phyloP scores from a whole-genome alignment of 805 yeast species.

The Candida maris region DNA sequence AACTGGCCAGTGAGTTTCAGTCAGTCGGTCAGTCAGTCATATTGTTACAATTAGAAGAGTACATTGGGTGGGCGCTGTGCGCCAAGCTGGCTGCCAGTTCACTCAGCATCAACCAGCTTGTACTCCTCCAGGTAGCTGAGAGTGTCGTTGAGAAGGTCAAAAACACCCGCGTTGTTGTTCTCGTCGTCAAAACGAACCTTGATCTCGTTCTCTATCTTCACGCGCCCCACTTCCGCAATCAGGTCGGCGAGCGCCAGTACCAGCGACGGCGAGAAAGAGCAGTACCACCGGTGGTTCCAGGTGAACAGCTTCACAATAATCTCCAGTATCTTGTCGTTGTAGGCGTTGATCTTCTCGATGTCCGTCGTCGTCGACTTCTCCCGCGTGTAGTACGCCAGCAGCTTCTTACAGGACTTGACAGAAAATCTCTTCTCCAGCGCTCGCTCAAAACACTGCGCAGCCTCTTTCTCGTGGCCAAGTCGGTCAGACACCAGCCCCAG shows the following conservation, averaged over 20 bases:
- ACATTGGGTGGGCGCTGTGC: too few species aligned
- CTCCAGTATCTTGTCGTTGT: slow-evolving; percentile 61
- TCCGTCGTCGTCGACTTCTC: slow-evolving; percentile 38
- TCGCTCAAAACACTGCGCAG: slow-evolving; percentile 74
- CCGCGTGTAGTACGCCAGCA: slow-evolving; percentile 60
- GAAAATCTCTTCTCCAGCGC: slow-evolving; percentile 76
- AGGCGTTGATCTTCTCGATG: slow-evolving; percentile 33
- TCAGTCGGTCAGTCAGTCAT: too few species aligned
- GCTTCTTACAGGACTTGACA: slow-evolving; percentile 69
- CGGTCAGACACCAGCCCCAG: slow-evolving; percentile 84
- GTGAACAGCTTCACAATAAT: slow-evolving; percentile 74
- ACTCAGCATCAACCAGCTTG: slow-evolving; percentile 35
- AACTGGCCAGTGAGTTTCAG: too few species aligned
- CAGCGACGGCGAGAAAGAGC: slow-evolving; percentile 76
- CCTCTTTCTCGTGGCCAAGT: slow-evolving; percentile 82
- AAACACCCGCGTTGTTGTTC: slow-evolving; percentile 49
- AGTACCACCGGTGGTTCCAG: slow-evolving; percentile 99
- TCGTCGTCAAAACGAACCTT: slow-evolving; percentile 55
- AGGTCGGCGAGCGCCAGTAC: slow-evolving; percentile 54
- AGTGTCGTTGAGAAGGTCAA: slow-evolving; percentile 50
- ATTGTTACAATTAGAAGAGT: too few species aligned
- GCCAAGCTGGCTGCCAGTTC: too few species aligned
- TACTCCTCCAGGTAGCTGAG: slow-evolving; percentile 46
- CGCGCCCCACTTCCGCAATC: slow-evolving; percentile 72
- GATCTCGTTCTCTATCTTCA: slow-evolving; percentile 70